Conservation (phyloP, 164 flowering plant genomes). For the Annona squamosa region DNA sequence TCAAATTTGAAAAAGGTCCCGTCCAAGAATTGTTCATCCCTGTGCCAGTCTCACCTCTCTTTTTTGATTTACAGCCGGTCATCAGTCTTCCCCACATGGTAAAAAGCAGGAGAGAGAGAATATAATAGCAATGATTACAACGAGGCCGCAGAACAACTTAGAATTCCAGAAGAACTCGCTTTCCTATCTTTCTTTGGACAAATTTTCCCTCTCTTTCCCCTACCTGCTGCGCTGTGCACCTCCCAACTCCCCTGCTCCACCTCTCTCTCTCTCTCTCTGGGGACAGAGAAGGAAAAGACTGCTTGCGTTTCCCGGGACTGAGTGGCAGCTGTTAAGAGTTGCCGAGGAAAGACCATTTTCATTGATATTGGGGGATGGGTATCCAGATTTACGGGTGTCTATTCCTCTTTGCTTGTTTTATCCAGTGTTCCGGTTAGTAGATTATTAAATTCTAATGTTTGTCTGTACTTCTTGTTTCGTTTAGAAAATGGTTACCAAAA, state of each 20-base stretch:
- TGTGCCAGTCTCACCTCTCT: conserved; percentile 8
- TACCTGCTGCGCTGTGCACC: conserved; percentile 53
- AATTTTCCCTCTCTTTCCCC: conserved; percentile 34
- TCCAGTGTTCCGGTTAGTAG: conserved; percentile 43
- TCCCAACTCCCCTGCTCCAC: conserved; percentile 43
- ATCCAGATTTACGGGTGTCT: conserved; percentile 11
- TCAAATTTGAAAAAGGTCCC: background rate
- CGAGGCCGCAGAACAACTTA: conserved; percentile 22
- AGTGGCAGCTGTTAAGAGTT: background rate
- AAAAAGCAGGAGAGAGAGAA: conserved; percentile 27
- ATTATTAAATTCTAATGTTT: background rate
- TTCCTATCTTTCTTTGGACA: conserved; percentile 21
- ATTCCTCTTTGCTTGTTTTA: conserved; percentile 23
- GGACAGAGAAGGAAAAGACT: conserved; percentile 8
- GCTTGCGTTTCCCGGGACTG: background rate
- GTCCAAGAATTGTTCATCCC: background rate
- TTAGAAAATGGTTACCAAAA: no score
- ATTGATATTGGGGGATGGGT: conserved; percentile 27
- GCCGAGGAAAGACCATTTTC: conserved; percentile 8
- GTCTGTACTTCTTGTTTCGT: background rate
- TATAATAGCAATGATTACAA: conserved; percentile 16
- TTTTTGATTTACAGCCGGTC: conserved; percentile 13
- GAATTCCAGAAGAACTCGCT: conserved; percentile 30
- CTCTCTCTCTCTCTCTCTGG: conserved; percentile 13
- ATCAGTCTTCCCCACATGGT: conserved; percentile 25